These are phyloP conservation scores for Phytophthora crassamura DNA, from an alignment of 352 stramenopile species.

Conservation along the genomic window DNA sequence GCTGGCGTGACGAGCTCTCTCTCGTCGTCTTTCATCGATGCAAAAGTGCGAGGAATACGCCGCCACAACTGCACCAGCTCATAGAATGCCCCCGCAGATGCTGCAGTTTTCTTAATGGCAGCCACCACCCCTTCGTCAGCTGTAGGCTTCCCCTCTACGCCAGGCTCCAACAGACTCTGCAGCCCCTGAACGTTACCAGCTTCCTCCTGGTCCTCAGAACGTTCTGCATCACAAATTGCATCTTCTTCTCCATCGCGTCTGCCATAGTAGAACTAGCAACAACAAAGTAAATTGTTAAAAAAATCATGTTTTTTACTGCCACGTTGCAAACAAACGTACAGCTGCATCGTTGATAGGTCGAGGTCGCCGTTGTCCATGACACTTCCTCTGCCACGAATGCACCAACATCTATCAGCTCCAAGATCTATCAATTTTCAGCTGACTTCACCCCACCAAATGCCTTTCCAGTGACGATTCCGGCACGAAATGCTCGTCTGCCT, in stretches of 20 bases:
- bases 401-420: slow-evolving; percentile 4
- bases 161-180: slow-evolving; percentile 31
- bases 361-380: slow-evolving; percentile 31
- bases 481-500: slow-evolving; percentile 47
- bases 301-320: not conserved
- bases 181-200: slow-evolving; percentile 5
- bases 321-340: slow-evolving; percentile 15
- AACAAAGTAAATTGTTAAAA: not conserved
- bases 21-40: slow-evolving; percentile 38
- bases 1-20: slow-evolving; percentile 18
- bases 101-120: slow-evolving; percentile 34
- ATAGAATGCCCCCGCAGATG: slow-evolving; percentile 48
- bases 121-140: slow-evolving; percentile 18
- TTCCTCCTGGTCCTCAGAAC: not conserved
- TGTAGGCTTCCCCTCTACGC: not conserved
- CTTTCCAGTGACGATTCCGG: slow-evolving; percentile 33
- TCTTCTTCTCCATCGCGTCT: slow-evolving; percentile 10
- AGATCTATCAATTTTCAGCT: not conserved
- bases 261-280: slow-evolving; percentile 40
- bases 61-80: slow-evolving; percentile 51
- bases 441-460: slow-evolving; percentile 47
- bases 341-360: slow-evolving; percentile 29
- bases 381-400: slow-evolving; percentile 32
- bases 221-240: not conserved
- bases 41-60: slow-evolving; percentile 56